Evolutionary conservation across 257 asterid species (phyloP), one percentile per base, ranked within the genome.

Genomic region (Nicotiana sylvestris): DNA sequence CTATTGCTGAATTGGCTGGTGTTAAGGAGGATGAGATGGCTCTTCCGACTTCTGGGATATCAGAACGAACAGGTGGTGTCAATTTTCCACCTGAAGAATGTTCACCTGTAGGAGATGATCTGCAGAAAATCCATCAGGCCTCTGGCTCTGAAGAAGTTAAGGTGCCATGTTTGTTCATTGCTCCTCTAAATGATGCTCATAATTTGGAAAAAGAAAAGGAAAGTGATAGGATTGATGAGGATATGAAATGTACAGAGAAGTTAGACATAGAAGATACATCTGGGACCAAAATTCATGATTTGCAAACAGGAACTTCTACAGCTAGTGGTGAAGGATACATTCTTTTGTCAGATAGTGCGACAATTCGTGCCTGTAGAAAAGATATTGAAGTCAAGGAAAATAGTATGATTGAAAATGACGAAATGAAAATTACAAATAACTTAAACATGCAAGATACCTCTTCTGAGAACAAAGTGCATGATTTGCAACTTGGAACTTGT

Each of bases 11-110:
- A 69, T 84, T 74, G 27, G 66, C 69, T 83, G 76, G 46, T 79
- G 76, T 57, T 12, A 86, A 57, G 86, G 89, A 84, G 88, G 86
- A 61, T 21, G 89, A 86, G 82, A 87, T 70, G 51, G 80, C 81
- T 72, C 87, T 78, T 81, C 87, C 87, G 81, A 81, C 53, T 17
- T 16, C 35, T 83, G 87, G 88, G 55, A 82, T 68, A 49, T 85
- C 86, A 81, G 90, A 82, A 86, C 85, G 78, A 74, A 79, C 85
- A n/a, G 83, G 58, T 61, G 84, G 37, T 55, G 60, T 57, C 25
- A 81, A 80, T 67, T 49, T 81, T 80, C 76, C 21, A 9, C 81
- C 68, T 16, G 84, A 76, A 64, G 82, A 81, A 57, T 62, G 76
- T 77, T 87, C 76, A 81, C 77, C 69, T 83, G 83, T 86, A 81